Evolutionary conservation across 1,284 basidiomycete genomes (phyloP), one percentile per base, ranked within the genome.

Genomic region (Ustilago xerochloae): DNA sequence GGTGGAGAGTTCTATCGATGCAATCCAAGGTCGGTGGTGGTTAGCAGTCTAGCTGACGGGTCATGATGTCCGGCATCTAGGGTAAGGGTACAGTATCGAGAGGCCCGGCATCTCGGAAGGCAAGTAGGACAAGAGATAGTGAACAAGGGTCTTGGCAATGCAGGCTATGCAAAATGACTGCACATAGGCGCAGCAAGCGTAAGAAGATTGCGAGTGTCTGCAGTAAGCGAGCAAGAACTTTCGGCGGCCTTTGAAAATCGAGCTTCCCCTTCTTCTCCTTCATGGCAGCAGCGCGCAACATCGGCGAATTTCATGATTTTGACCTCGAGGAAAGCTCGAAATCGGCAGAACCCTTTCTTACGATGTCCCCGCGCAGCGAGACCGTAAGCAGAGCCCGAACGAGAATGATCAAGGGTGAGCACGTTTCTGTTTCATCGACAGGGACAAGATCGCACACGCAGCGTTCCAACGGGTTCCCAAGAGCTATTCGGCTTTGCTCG

Each of bases 31-130:
- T 43, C 26, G 41, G 22, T 43, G 41, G 24, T 43, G 20, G 20
- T 15, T n/a, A 2, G 12, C 6, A 43, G 26, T 13, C 15, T 13
- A 43, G 41, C 20, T 18, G 22, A 2, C 8, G 4, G 41, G 41
- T 43, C 41, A 43, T 43, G 10, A 26, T 26, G 41, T 7, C 6
- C 4, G 12, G n/a, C 22, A 26, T 13, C 16, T 4, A 10, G n/a
- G 41, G 41, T 13, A 43, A 43, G 33, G 33, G 20, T 28, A 24
- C 32, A 22, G 20, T 16, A 16, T 2, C 22, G 45, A 41, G 41
- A 18, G 26, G 36, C 12, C 39, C 58, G 58, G 58, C 58, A 53
- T 61, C 51, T 61, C 58, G 45, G 50, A 35, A 41, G 12, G 43
- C 29, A 32, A 26, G 13, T 22, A 39, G 26, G 35, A 51, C 6